Evolutionary conservation across 768 basidiomycete species (phyloP), one percentile per base, ranked within the genome.

Genomic region (Lactarius hatsudake): DNA sequence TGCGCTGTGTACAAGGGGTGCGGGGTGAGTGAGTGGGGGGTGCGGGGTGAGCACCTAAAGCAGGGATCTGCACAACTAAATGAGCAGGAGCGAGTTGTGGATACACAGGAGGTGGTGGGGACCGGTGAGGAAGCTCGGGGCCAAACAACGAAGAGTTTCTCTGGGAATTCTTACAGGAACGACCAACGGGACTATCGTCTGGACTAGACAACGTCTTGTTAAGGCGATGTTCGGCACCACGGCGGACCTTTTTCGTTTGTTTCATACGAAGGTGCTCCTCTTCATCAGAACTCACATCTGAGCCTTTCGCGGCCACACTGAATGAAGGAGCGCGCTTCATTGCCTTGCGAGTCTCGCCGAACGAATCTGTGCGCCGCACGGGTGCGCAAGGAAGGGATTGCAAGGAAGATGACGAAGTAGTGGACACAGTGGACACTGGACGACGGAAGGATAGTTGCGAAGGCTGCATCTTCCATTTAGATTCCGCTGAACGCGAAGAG

Each of bases 1-100:
- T 62, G 61, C 40, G 68, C 82, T 77, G 57, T 75, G 78, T 43
- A 86, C 87, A 42, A 89, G 80, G 64, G 79, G 81, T 45, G 87
- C 89, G 70, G 89, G 84, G 72, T 87, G 87, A 72, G 84, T 87
- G 40, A 87, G 86, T 69, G 86, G 88, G 62, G 84, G 67, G 67
- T 6, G 62, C 62, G 32, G 67, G 63, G 20, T 64, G 67, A 17
- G 82, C 70, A 81, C 80, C 40, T 82, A 73, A 70, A 79, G 71
- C 75, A 73, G 71, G 74, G 73, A 61, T 73, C 74, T 61, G 65
- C 73, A 28, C 71, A 70, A 67, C 65, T 69, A 71, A 59, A 61
- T 71, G 56, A 28, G 74, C 61, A n/a, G 56, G 59, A 26, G 59
- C 32, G 20, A 42, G 65, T 23, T 61, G 63, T 15, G 53, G 34